Evolutionary conservation across 164 flowering plant genomes (phyloP), one percentile per base, ranked within the genome.

Genomic region (Brasenia schreberi): DNA sequence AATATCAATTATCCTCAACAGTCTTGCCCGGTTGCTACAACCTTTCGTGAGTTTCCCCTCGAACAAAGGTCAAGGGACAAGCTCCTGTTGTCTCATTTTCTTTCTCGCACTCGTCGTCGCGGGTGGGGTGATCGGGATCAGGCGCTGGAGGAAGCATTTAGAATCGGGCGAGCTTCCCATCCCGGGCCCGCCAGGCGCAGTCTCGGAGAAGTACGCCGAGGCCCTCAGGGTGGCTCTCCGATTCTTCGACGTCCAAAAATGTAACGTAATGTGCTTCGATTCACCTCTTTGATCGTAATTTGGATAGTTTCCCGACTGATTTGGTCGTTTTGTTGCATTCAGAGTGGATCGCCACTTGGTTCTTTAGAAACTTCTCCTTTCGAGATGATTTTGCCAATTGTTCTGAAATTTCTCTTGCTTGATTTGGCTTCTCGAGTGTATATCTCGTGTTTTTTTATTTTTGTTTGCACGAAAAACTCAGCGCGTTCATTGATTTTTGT

Each of bases 141-240:
- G 27, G 16, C 77, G 71, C 68, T 72, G 77, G 74, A 85, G 70
- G 65, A 11, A 67, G 14, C 64, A 65, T 11, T 74, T 74, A 66
- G 44, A 71, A 19, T 69, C 39, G 23, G 68, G 63, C 42, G 70
- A 82, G 4, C 80, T 76, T 19, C 96, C 96, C 3, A 88, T 85
- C 27, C 96, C 98, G 0, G 97, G 92, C 0, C 90, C 96, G 61
- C 96, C 99, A 0, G 98, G 98, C 49, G 92, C 89, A 64, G 68
- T 83, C 61, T 67, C 49, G 2, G 62, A 74, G 77, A 83, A 85
- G 65, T 94, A 91, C 64, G 65, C 81, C 4, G 87, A 87, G 44
- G 96, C 99, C 52, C 84, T 95, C 61, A 76, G 78, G 16, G 6
- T 79, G 23, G 87, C 94, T 6, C 60, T 85, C 82, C 90, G 88